Evolutionary conservation across 2,329 filamentous ascomycete genomes (phyloP).

Genomic region (Scedosporium aurantiacum): DNA sequence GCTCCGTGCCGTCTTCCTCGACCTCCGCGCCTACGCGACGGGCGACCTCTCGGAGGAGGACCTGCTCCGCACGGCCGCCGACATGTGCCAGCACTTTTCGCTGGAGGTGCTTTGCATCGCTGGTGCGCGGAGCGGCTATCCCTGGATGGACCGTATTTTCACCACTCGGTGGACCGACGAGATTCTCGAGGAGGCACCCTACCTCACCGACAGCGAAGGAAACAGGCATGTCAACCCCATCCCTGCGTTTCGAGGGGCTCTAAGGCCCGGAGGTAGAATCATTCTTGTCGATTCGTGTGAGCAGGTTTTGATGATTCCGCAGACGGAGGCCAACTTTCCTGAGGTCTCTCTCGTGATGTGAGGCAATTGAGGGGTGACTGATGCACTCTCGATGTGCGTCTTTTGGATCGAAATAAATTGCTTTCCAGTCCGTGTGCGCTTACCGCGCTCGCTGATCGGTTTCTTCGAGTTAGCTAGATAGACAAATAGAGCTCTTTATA

Average conservation of each 20-base stretch:
- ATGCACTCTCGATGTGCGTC: not conserved
- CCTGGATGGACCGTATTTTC: not conserved
- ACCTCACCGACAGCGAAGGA: not conserved
- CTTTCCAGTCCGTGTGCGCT: not conserved
- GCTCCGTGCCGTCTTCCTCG: conserved; percentile 5
- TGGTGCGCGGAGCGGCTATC: not conserved
- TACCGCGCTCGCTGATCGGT: too few species aligned
- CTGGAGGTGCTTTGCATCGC: conserved; percentile 2
- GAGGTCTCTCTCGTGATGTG: not conserved
- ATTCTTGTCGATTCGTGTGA: not conserved
- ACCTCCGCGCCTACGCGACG: not conserved
- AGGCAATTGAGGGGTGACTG: not conserved
- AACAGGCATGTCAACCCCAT: not conserved
- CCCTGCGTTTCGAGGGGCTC: not conserved
- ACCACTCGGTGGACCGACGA: not conserved
- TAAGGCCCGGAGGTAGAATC: not conserved
- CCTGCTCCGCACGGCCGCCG: not conserved
- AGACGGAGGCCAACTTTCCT: not conserved
- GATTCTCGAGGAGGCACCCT: not conserved
- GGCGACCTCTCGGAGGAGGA: not conserved
- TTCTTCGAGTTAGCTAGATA: too few species aligned
- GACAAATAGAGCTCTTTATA: too few species aligned
- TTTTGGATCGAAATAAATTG: not conserved
- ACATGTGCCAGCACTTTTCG: not conserved
- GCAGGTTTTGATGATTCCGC: not conserved